Conservation (phyloP, 352 stramenopile species). For the Phytopythium cucurbitacearum region DNA sequence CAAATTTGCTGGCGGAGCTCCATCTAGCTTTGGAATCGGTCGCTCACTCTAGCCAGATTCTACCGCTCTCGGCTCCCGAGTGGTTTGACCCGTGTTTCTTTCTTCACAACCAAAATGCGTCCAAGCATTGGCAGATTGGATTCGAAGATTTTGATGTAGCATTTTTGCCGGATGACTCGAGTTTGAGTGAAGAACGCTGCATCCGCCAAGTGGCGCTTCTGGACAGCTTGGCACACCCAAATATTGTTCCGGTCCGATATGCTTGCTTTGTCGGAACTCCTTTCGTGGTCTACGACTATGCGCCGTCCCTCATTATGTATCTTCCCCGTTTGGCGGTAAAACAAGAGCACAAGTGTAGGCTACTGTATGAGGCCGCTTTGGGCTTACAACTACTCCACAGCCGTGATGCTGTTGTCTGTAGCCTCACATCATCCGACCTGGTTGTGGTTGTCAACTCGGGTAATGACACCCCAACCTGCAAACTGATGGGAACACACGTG, state of each 20-base stretch:
- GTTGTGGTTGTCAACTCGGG: not conserved
- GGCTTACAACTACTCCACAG: not conserved
- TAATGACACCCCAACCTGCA: not conserved
- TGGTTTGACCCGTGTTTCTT: not conserved
- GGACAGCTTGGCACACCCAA: not conserved
- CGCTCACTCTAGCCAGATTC: too few relatives aligned
- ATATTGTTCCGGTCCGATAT: not conserved
- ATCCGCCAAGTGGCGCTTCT: not conserved
- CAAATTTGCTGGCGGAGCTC: too few relatives aligned
- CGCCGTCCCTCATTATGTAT: not conserved
- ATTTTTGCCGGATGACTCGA: not conserved
- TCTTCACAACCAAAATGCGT: not conserved
- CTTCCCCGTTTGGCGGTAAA: not conserved
- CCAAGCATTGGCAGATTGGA: not conserved
- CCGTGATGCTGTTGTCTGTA: not conserved
- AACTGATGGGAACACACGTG: not conserved
- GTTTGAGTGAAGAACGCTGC: not conserved
- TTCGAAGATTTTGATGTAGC: not conserved
- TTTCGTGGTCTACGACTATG: not conserved
- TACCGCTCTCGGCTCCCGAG: too few relatives aligned
- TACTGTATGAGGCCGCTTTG: not conserved
- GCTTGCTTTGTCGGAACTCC: not conserved
- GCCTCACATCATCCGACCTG: not conserved
- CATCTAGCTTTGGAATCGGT: too few relatives aligned
- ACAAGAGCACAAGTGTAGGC: not conserved